A percentile compares a stretch with the other conserved stretches of the same genome.
Conservation (phyloP, 805 yeast species). For the Candida berthetii region DNA sequence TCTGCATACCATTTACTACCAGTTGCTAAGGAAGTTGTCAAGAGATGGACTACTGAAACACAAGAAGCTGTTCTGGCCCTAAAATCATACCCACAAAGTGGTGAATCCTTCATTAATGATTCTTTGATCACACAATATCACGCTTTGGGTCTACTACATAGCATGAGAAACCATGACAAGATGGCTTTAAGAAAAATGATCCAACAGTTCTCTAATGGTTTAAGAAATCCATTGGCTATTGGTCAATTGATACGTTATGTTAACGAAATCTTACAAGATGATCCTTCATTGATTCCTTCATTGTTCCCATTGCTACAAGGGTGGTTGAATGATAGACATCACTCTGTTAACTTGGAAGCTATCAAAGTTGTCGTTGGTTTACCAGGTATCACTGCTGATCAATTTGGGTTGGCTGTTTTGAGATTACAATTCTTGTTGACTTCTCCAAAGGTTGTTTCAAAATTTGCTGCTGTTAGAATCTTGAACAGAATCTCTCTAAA, state of each 20-base stretch:
- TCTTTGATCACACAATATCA: slow-evolving; percentile 90
- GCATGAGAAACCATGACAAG: slow-evolving; percentile 83
- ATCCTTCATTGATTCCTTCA: slow-evolving; percentile 49
- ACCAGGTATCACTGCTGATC: slow-evolving; percentile 47
- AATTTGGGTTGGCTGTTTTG: slow-evolving; percentile 63
- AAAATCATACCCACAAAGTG: slow-evolving; percentile 34
- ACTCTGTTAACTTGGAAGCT: slow-evolving; percentile 89
- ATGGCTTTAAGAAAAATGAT: slow-evolving; percentile 91
- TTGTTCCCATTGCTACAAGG: slow-evolving; percentile 60
- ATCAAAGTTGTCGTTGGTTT: slow-evolving; percentile 45
- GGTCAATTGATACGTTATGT: slow-evolving; percentile 82
- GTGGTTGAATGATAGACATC: slow-evolving; percentile 76
- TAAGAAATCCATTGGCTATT: slow-evolving; percentile 78
- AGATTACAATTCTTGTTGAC: slow-evolving; percentile 71
- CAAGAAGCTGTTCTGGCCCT: slow-evolving; percentile 76
- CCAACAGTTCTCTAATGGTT: slow-evolving; percentile 60
- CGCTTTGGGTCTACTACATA: slow-evolving; percentile 86
- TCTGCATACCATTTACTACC: slow-evolving; percentile 88
- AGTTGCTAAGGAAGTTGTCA: slow-evolving; percentile 84
- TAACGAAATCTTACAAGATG: slow-evolving; percentile 66
- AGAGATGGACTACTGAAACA: slow-evolving; percentile 90
- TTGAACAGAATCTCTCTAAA: slow-evolving; percentile 79
- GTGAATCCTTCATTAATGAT: slow-evolving; percentile 50
- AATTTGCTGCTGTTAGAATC: slow-evolving; percentile 91
- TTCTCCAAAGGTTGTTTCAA: slow-evolving; percentile 85